phyloP scores from a whole-genome alignment of 78 protist species.

The Cavenderia fasciculata region DNA sequence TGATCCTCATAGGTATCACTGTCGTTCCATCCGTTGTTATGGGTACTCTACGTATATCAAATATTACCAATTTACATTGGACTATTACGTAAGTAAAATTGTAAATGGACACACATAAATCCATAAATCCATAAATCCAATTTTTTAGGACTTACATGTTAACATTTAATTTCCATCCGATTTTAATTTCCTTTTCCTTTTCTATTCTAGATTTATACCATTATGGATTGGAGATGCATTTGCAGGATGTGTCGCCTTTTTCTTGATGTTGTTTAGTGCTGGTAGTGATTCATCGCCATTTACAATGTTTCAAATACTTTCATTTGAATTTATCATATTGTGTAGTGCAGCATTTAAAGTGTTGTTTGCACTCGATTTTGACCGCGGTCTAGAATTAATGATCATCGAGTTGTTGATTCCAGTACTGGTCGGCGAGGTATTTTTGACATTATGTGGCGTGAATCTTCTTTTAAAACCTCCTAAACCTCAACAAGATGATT shows the following conservation, averaged over 20 bases:
- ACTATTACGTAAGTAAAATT: no score
- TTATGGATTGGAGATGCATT: constrained; percentile 37
- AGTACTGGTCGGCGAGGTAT: constrained; percentile 22
- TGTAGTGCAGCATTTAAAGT: constrained; percentile 33
- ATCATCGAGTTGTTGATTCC: constrained; percentile 21
- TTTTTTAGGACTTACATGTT: no score
- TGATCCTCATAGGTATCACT: constrained; percentile 22
- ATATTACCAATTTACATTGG: constrained; percentile 18
- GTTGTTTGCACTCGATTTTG: neutral
- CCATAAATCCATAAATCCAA: no score
- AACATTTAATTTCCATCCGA: no score
- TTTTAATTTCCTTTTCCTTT: no score
- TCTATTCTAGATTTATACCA: constrained; percentile 56
- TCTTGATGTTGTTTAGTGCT: constrained; percentile 22
- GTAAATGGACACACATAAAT: no score
- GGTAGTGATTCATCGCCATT: constrained; percentile 30
- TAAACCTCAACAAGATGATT: neutral
- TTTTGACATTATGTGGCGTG: constrained; percentile 37
- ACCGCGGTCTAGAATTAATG: neutral
- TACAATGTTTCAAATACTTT: constrained; percentile 27
- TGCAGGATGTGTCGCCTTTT: constrained; percentile 24
- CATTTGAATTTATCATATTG: constrained; percentile 11
- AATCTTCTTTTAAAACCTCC: constrained; percentile 33
- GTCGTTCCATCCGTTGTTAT: constrained; percentile 4
- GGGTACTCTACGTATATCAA: neutral